phyloP scores from a whole-genome alignment of 2,329 filamentous ascomycete species.

The Geosmithia putterillii region DNA sequence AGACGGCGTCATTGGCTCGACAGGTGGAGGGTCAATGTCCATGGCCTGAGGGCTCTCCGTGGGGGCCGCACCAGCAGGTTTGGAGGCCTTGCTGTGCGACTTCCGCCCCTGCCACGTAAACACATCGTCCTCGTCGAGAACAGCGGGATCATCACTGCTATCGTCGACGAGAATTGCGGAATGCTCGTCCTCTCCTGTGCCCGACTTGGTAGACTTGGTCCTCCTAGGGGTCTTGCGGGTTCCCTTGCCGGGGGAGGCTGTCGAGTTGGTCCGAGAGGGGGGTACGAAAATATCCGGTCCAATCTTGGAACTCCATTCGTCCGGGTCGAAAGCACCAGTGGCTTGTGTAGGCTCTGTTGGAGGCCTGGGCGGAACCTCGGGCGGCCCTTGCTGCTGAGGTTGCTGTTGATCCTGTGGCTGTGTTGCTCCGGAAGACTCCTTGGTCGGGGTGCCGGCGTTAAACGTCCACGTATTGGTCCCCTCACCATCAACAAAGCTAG shows the following conservation, averaged over 20 bases:
- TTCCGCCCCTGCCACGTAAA: constrained; percentile 21
- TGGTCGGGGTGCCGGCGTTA: constrained; percentile 29
- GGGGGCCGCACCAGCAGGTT: constrained; percentile 7
- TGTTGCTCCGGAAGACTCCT: constrained; percentile 9
- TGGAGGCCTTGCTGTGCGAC: constrained; percentile 10
- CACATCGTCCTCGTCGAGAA: constrained; percentile 20
- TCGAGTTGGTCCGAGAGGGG: constrained; percentile 15
- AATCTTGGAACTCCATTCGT: constrained; percentile 42
- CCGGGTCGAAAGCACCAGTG: constrained; percentile 31
- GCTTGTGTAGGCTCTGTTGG: background rate
- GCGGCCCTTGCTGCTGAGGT: background rate
- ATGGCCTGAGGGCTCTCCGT: constrained; percentile 45
- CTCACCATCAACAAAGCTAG: constrained; percentile 42
- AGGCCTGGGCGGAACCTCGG: background rate
- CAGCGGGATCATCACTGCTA: constrained; percentile 32
- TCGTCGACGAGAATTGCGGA: constrained; percentile 34
- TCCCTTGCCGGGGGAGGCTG: constrained; percentile 31
- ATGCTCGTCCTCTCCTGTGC: constrained; percentile 16
- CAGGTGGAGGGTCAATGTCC: constrained; percentile 48
- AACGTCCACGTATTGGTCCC: constrained; percentile 34
- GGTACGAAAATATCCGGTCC: constrained; percentile 42
- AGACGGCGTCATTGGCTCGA: constrained; percentile 9
- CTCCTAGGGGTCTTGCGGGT: constrained; percentile 41
- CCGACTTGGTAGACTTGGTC: constrained; percentile 43
- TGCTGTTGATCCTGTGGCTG: constrained; percentile 9